Conservation (phyloP, 2,329 filamentous ascomycete genomes). For the Alternaria angustiovoidea region DNA sequence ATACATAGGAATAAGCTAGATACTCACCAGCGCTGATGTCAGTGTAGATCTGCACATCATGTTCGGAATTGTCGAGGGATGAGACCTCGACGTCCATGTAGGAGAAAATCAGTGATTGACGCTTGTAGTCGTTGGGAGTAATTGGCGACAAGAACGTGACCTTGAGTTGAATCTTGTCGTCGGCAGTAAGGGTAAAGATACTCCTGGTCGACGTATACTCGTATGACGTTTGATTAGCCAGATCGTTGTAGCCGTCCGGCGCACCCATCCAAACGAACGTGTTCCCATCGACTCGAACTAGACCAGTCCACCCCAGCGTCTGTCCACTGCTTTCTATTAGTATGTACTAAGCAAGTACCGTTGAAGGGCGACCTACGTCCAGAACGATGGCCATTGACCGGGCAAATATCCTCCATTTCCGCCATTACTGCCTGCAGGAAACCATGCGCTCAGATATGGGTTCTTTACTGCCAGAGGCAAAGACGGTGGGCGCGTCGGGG, state of each 20-base stretch:
- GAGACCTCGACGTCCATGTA: slow-evolving; percentile 71
- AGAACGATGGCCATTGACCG: slow-evolving; percentile 74
- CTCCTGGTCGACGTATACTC: slow-evolving; percentile 77
- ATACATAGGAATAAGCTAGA: no score
- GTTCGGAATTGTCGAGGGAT: slow-evolving; percentile 68
- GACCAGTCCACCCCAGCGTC: slow-evolving; percentile 70
- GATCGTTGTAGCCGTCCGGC: slow-evolving; percentile 55
- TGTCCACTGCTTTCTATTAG: slow-evolving; percentile 56
- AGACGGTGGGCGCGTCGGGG: slow-evolving; percentile 70
- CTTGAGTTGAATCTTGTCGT: slow-evolving; percentile 67
- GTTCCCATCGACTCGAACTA: slow-evolving; percentile 69
- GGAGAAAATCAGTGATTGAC: slow-evolving; percentile 74
- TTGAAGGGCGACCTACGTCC: slow-evolving; percentile 56
- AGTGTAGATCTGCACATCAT: slow-evolving; percentile 74
- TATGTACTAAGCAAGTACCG: slow-evolving; percentile 54
- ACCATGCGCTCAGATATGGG: slow-evolving; percentile 78
- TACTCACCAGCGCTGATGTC: slow-evolving; percentile 73
- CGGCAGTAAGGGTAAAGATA: slow-evolving; percentile 73
- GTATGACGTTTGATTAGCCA: slow-evolving; percentile 68
- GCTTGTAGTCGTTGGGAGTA: slow-evolving; percentile 69
- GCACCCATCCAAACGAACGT: slow-evolving; percentile 52
- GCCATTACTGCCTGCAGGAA: slow-evolving; percentile 67
- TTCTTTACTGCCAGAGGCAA: slow-evolving; percentile 77
- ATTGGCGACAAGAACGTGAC: slow-evolving; percentile 76
- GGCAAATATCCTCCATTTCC: slow-evolving; percentile 72